Conservation (phyloP, 441 rosid genomes). For the Jatropha multifida region DNA sequence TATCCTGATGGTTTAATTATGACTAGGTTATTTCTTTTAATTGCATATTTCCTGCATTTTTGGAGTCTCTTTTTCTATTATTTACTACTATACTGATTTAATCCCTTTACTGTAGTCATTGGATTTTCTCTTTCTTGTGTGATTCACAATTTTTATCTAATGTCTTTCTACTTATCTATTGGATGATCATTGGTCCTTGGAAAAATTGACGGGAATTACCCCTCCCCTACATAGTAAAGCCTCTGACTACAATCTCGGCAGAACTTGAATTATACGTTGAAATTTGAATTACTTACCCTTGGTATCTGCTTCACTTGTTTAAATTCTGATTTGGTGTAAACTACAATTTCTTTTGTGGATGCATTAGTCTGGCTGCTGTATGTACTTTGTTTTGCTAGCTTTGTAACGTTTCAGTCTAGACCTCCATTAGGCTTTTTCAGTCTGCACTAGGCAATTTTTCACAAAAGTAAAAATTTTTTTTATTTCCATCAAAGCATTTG, state of each 20-base stretch:
- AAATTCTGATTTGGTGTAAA: background rate
- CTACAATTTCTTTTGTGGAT: background rate
- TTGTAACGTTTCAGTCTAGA: background rate
- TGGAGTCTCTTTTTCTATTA: background rate
- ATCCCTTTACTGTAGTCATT: conserved; percentile 1
- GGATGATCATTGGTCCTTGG: background rate
- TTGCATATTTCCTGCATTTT: background rate
- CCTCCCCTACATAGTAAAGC: background rate
- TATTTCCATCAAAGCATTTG: background rate
- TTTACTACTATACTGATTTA: background rate
- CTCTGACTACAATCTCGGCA: background rate
- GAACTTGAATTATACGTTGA: background rate
- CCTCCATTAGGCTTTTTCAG: background rate
- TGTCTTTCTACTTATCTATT: background rate
- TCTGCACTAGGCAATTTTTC: background rate
- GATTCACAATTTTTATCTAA: background rate
- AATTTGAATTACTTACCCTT: background rate
- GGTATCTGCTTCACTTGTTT: background rate
- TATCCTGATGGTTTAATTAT: background rate
- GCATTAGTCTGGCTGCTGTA: background rate
- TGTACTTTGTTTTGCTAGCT: background rate
- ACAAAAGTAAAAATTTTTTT: background rate
- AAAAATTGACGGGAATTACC: background rate
- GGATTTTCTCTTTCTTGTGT: background rate
- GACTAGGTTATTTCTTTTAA: background rate